These are phyloP conservation scores for Strigomonas galati DNA, from an alignment of 208 protist genomes.

Conservation along the genomic window DNA sequence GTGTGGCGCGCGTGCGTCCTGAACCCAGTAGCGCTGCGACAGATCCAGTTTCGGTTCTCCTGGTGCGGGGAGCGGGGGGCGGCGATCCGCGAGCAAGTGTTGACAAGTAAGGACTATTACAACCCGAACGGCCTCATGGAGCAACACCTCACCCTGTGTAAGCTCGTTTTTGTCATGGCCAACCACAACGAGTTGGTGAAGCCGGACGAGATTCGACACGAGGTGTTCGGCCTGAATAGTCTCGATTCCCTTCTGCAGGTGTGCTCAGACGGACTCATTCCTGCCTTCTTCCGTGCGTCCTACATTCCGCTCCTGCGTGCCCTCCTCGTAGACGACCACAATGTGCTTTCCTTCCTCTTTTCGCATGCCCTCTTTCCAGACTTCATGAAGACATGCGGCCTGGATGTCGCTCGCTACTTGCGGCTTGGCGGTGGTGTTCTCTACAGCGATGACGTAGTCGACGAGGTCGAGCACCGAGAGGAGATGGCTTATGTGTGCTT, in stretches of 20 bases:
- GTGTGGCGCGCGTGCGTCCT: conserved; percentile 27
- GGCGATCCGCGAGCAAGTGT: conserved; percentile 26
- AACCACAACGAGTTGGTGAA: conserved; percentile 43
- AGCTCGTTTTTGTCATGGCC: conserved; percentile 34
- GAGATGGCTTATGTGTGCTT: conserved; percentile 24
- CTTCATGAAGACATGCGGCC: conserved; percentile 33
- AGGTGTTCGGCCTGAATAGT: conserved; percentile 42
- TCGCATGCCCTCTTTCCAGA: conserved; percentile 31
- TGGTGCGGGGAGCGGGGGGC: conserved; percentile 39
- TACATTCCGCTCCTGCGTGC: conserved; percentile 35
- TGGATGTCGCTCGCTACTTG: conserved; percentile 32
- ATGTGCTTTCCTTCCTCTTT: conserved; percentile 23
- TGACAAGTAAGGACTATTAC: conserved; percentile 37
- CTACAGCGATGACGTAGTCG: conserved; percentile 18
- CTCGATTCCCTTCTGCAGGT: conserved; percentile 42
- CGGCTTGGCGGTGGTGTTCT: conserved; percentile 32
- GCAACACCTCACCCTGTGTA: conserved; percentile 28
- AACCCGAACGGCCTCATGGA: conserved; percentile 25
- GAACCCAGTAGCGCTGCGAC: conserved; percentile 2
- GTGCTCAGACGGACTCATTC: conserved; percentile 27
- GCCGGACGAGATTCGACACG: conserved; percentile 41
- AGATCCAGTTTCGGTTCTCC: conserved; percentile 31
- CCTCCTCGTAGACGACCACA: conserved; percentile 39
- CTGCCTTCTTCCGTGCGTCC: conserved; percentile 28
- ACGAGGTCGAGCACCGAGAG: conserved; percentile 35